Evolutionary conservation across 768 basidiomycete genomes (phyloP).

Genomic region (Pleurotus eryngii): DNA sequence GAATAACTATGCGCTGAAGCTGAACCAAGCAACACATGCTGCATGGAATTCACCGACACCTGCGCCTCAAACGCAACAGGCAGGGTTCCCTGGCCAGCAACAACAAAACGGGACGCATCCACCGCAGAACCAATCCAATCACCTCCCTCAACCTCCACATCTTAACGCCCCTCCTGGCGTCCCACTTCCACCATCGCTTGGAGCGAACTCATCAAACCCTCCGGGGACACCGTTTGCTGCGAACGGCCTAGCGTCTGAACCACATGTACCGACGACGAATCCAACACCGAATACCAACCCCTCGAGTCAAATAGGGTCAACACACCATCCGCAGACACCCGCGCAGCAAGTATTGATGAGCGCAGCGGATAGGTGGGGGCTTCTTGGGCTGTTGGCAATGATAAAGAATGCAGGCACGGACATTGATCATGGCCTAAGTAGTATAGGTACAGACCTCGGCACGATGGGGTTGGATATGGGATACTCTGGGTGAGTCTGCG

Average conservation of each 20-base stretch:
- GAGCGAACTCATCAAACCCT: slow-evolving; percentile 18
- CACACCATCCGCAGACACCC: slow-evolving; percentile 76
- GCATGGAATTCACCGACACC: slow-evolving; percentile 64
- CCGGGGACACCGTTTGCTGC: slow-evolving; percentile 30
- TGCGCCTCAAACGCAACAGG: slow-evolving; percentile 29
- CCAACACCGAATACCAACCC: slow-evolving; percentile 26
- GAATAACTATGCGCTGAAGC: slow-evolving; percentile 62
- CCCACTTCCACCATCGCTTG: slow-evolving; percentile 16
- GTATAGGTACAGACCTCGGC: slow-evolving; percentile 87
- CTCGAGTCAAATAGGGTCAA: slow-evolving; percentile 22
- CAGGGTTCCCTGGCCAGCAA: slow-evolving; percentile 16
- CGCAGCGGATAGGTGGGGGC: slow-evolving; percentile 94
- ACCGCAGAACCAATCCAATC: slow-evolving; percentile 22
- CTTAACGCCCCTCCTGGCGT: slow-evolving; percentile 50
- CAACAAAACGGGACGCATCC: slow-evolving; percentile 46
- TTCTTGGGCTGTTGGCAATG: slow-evolving; percentile 80
- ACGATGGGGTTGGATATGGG: slow-evolving; percentile 91
- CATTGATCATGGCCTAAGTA: slow-evolving; percentile 75
- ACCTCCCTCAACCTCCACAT: slow-evolving; percentile 40
- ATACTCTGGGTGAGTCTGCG: slow-evolving; percentile 65
- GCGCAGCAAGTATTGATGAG: slow-evolving; percentile 91
- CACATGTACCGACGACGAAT: slow-evolving; percentile 27
- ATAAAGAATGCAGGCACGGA: slow-evolving; percentile 79
- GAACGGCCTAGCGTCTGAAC: slow-evolving; percentile 31
- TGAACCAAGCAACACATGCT: slow-evolving; percentile 57